Evolutionary conservation across 2,329 filamentous ascomycete species (phyloP).

Genomic region (Diplodia intermedia): DNA sequence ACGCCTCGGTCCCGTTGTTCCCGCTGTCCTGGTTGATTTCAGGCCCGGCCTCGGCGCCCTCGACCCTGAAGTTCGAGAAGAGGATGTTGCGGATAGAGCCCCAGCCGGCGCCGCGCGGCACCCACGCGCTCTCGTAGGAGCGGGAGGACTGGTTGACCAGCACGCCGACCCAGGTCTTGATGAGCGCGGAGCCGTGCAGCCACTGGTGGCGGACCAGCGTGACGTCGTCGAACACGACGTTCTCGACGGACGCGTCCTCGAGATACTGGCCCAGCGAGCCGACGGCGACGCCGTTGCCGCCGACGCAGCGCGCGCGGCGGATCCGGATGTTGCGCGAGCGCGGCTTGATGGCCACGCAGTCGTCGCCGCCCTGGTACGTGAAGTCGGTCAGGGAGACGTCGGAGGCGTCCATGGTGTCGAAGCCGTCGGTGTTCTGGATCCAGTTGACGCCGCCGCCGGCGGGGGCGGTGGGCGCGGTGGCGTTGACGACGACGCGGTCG

Average conservation of each 20-base stretch:
- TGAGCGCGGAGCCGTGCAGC: constrained; percentile 59
- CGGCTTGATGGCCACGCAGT: constrained; percentile 68
- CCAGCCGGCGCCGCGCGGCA: constrained; percentile 61
- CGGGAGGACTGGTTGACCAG: constrained; percentile 50
- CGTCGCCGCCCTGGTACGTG: constrained; percentile 63
- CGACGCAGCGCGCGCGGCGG: constrained; percentile 62
- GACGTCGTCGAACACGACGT: constrained; percentile 58
- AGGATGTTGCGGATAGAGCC: constrained; percentile 60
- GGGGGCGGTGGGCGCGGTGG: constrained; percentile 58
- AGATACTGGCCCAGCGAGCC: constrained; percentile 63
- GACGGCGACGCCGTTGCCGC: constrained; percentile 61
- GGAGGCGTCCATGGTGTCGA: constrained; percentile 62
- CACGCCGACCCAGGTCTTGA: constrained; percentile 64
- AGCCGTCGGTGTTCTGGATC: constrained; percentile 66
- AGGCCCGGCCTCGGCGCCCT: constrained; percentile 54
- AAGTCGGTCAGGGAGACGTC: constrained; percentile 60
- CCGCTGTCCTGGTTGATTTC: constrained; percentile 58
- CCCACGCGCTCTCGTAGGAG: constrained; percentile 57
- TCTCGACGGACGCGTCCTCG: constrained; percentile 60
- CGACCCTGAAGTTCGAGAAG: constrained; percentile 60
- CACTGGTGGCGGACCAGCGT: constrained; percentile 54
- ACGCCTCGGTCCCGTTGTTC: constrained; percentile 58
- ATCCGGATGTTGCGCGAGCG: constrained; percentile 65
- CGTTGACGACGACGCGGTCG: constrained; percentile 59
- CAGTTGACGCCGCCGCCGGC: constrained; percentile 58